These are phyloP conservation scores for Aegilops umbellulata DNA, from an alignment of 176 grass and related monocot genomes.

Conservation along the genomic window DNA sequence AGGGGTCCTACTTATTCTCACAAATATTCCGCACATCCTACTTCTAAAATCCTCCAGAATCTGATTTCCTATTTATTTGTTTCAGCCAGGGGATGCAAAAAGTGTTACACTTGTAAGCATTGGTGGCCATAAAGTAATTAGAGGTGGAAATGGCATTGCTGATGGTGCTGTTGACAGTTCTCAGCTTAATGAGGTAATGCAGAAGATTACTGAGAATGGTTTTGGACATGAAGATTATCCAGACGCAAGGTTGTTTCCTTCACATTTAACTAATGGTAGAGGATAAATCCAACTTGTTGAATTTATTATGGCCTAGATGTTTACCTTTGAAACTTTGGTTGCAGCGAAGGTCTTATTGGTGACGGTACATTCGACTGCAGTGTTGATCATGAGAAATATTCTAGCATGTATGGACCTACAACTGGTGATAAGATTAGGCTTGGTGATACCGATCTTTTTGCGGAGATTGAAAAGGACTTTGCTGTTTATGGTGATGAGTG, in stretches of 20 bases:
- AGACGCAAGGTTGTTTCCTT: slow-evolving; percentile 54
- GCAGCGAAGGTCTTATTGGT: slow-evolving; percentile 82
- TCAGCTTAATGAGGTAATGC: slow-evolving; percentile 55
- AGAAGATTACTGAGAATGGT: slow-evolving; percentile 51
- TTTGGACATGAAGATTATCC: slow-evolving; percentile 83
- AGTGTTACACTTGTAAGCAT: slow-evolving; percentile 89
- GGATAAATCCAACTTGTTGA: not conserved
- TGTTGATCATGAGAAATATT: slow-evolving; percentile 79
- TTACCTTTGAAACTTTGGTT: slow-evolving; percentile 40
- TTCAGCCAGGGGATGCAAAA: slow-evolving; percentile 87
- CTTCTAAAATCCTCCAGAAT: not conserved
- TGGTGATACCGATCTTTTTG: slow-evolving; percentile 86
- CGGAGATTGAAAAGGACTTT: slow-evolving; percentile 92
- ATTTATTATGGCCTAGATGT: slow-evolving; percentile 1
- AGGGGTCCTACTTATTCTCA: not conserved
- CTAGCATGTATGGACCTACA: slow-evolving; percentile 95
- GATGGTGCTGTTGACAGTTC: slow-evolving; percentile 69
- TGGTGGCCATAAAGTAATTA: slow-evolving; percentile 75
- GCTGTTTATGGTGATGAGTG: slow-evolving; percentile 92
- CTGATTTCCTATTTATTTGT: slow-evolving; percentile 19
- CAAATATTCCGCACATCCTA: not conserved
- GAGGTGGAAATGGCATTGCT: slow-evolving; percentile 79
- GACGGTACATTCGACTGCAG: slow-evolving; percentile 50
- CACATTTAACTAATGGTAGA: not conserved
- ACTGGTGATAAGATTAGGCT: slow-evolving; percentile 93